phyloP scores from a whole-genome alignment of 2,329 filamentous ascomycete species.

The Colletotrichum orbiculare region DNA sequence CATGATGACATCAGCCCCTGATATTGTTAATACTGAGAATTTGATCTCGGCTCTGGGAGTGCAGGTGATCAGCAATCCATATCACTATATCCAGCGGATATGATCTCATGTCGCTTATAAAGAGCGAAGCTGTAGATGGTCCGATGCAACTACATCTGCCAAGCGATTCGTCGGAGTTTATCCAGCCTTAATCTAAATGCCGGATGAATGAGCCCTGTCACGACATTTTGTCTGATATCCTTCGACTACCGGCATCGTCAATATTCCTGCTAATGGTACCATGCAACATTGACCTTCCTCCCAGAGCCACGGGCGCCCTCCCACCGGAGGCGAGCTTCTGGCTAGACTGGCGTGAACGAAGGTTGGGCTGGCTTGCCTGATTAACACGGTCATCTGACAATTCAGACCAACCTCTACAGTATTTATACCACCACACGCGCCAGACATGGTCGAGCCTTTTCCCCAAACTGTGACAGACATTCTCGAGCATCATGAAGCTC shows the following conservation, averaged over 20 bases:
- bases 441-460: background rate
- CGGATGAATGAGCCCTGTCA: slow-evolving; percentile 16
- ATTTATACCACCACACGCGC: background rate
- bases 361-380: background rate
- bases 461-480: background rate
- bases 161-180: slow-evolving; percentile 23
- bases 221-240: background rate
- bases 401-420: too few relatives aligned
- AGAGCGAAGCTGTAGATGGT: background rate
- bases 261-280: background rate
- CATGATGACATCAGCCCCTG: too few relatives aligned
- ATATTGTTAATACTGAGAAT: too few relatives aligned
- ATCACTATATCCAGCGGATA: too few relatives aligned
- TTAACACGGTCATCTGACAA: background rate
- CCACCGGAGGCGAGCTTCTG: background rate
- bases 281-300: background rate
- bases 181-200: slow-evolving; percentile 18
- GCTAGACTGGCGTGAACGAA: background rate
- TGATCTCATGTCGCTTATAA: background rate
- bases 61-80: too few relatives aligned
- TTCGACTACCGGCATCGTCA: background rate
- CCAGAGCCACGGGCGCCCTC: background rate
- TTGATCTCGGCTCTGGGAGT: too few relatives aligned
- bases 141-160: background rate
- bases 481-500: slow-evolving; percentile 33